Evolutionary conservation across 192 early-diverging fungal species (phyloP).

Genomic region (Chytriomyces hyalinus): DNA sequence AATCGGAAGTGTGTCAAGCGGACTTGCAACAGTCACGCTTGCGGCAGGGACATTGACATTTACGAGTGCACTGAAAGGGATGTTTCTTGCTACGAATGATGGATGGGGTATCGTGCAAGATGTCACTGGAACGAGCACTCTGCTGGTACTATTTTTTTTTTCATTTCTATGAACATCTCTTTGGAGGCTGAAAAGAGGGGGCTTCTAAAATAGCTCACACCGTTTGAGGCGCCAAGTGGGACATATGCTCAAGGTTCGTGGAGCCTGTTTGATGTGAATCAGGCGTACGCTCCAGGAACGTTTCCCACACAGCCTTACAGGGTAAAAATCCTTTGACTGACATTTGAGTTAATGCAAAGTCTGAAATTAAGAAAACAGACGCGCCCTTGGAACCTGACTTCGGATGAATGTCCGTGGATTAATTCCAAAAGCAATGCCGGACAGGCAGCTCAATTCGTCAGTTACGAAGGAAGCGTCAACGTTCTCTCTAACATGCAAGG

Average conservation of each 20-base stretch:
- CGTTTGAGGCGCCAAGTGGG: not conserved
- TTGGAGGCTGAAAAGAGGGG: no score
- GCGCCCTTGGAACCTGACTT: conserved; percentile 26
- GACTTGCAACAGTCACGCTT: conserved; percentile 3
- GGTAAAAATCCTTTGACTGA: not conserved
- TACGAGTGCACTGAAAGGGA: not conserved
- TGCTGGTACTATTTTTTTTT: conserved; percentile 12
- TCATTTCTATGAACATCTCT: not conserved
- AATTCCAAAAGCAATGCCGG: not conserved
- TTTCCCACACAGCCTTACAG: conserved; percentile 25
- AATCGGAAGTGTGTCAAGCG: not conserved
- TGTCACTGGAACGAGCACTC: not conserved
- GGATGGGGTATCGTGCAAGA: conserved; percentile 33
- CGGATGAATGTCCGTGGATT: conserved; percentile 13
- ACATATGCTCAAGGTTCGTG: conserved; percentile 18
- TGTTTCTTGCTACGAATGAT: conserved; percentile 9
- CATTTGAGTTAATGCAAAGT: not conserved
- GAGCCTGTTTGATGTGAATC: conserved; percentile 32
- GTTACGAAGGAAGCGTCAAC: not conserved
- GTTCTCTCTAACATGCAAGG: not conserved
- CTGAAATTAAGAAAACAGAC: not conserved
- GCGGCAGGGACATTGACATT: conserved; percentile 16
- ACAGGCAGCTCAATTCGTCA: not conserved
- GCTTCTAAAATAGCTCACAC: conserved; percentile 5
- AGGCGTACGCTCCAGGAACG: conserved; percentile 13